Base-by-base conservation (phyloP, 371 early-diverging fungal genomes). In the Choanephora cucurbitarum region DNA sequence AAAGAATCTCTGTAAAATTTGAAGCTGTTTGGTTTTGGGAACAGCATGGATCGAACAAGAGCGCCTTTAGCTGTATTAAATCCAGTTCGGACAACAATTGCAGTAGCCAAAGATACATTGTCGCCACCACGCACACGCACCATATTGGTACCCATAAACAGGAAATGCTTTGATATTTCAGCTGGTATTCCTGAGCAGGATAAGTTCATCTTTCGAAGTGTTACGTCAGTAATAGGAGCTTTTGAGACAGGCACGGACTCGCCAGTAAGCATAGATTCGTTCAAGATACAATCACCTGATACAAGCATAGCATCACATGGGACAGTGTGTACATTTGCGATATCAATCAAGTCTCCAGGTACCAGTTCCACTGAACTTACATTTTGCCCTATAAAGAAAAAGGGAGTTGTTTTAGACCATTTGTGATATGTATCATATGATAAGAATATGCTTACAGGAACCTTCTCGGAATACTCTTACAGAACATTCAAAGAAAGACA, bases 261-360 rank as follows among this genome's bases (percentile, higher is more conserved):
- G 47, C 99, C 99, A 3, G 99, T 99, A 22, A 99, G 84, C 97
- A 99, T 98, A 59, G 91, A 90, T 73, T 99, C 99, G 72, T 99
- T 98, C 44, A 97, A 88, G 55, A 99, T 95, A 64, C 97, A 97
- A 63, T 96, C 97, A 15, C 99, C 99, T 19, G 90, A 81, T n/a
- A 99, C 72, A 19, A 99, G 80, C 33, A 95, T 73, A 1, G 92
- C 94, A 76, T 99, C 99, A 73, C 98, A 98, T 0, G 97, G 96
- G 28, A 98, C 81, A 1, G 86, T 78, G 17, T 74, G 65, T 45
- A 92, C 67, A 39, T 84, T 67, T 2, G 80, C 68, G n/a, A 97
- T 80, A 67, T 95, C 93, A 58, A 94, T 87, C n/a, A 97, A 71
- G 70, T 97, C 97, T 28, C 99, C 97, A 9, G 96, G 95, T 9